phyloP scores from a whole-genome alignment of 2,329 filamentous ascomycete genomes.

The Harringtonia lauricola region DNA sequence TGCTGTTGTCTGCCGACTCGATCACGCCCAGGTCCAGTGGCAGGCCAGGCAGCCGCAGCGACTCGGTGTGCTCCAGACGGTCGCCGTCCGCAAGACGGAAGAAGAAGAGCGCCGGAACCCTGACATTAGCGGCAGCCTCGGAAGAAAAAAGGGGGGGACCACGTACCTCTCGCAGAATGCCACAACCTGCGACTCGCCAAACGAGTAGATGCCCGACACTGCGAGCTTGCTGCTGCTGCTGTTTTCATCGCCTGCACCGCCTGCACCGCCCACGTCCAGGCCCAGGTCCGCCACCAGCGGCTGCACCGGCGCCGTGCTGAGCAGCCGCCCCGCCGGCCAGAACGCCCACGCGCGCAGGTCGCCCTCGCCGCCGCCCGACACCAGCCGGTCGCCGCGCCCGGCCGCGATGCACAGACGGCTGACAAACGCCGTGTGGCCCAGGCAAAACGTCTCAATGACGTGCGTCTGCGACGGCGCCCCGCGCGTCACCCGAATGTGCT shows the following conservation, averaged over 20 bases:
- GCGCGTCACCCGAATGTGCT: slow-evolving; percentile 79
- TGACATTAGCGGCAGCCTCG: slow-evolving; percentile 15
- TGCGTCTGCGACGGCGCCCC: slow-evolving; percentile 62
- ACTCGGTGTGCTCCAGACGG: slow-evolving; percentile 35
- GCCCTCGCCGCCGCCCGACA: slow-evolving; percentile 82
- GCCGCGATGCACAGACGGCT: slow-evolving; percentile 59
- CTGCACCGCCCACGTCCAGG: slow-evolving; percentile 14
- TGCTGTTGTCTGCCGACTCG: slow-evolving; percentile 11
- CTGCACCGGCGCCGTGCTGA: slow-evolving; percentile 43
- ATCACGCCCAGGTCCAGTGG: slow-evolving; percentile 42
- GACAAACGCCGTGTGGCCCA: slow-evolving; percentile 81
- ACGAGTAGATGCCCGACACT: slow-evolving; percentile 31
- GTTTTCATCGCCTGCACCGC: not conserved
- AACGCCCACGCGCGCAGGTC: slow-evolving; percentile 66
- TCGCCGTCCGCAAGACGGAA: slow-evolving; percentile 42
- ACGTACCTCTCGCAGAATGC: slow-evolving; percentile 35
- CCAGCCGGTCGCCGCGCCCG: slow-evolving; percentile 46
- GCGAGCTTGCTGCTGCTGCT: slow-evolving; percentile 28
- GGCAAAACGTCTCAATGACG: slow-evolving; percentile 79
- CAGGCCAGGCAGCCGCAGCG: slow-evolving; percentile 42
- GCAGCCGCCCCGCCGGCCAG: slow-evolving; percentile 50
- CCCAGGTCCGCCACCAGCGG: slow-evolving; percentile 34
- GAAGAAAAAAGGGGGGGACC: not conserved
- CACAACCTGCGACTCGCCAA: slow-evolving; percentile 22
- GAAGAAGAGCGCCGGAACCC: slow-evolving; percentile 52